Evolutionary conservation across 2,329 filamentous ascomycete species (phyloP).

Genomic region (Verticillium nonalfalfae): DNA sequence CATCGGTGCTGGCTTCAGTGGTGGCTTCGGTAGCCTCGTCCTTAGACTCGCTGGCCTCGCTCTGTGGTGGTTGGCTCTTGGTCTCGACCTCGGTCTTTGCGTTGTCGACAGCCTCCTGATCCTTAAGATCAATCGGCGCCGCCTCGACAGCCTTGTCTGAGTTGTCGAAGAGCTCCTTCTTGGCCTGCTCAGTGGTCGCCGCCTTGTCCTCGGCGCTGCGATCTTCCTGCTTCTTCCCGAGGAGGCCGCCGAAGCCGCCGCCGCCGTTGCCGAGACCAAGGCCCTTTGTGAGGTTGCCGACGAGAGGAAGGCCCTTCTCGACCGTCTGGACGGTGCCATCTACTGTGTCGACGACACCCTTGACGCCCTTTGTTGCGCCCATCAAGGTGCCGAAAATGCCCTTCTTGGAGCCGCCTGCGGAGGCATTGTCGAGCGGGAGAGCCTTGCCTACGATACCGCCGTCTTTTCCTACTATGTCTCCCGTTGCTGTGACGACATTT

Average conservation of each 20-base stretch:
- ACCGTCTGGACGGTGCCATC: constrained; percentile 17
- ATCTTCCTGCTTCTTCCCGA: constrained; percentile 6
- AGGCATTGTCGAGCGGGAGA: constrained; percentile 22
- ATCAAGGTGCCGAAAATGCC: constrained; percentile 13
- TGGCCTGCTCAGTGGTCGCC: constrained; percentile 8
- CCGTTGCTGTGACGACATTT: constrained; percentile 27
- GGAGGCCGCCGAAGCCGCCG: constrained; percentile 8
- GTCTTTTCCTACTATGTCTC: constrained; percentile 25
- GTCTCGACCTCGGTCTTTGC: constrained; percentile 6
- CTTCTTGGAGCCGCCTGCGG: constrained; percentile 28
- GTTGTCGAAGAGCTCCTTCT: constrained; percentile 10
- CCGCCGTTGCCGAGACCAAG: constrained; percentile 7
- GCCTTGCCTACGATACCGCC: constrained; percentile 37
- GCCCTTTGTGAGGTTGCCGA: constrained; percentile 12
- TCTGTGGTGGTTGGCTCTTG: constrained; percentile 5
- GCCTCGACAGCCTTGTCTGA: constrained; percentile 9
- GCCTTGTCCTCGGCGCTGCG: constrained; percentile 6
- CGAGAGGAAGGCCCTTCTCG: constrained; percentile 11
- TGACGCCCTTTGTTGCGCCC: constrained; percentile 19
- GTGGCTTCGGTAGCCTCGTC: neutral
- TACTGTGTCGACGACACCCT: constrained; percentile 11
- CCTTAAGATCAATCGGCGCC: constrained; percentile 10
- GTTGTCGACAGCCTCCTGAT: constrained; percentile 6
- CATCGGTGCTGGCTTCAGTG: neutral
- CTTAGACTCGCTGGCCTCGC: constrained; percentile 2